phyloP scores from a whole-genome alignment of 2,329 filamentous ascomycete species.

The Phaeophleospora eucalypticola region DNA sequence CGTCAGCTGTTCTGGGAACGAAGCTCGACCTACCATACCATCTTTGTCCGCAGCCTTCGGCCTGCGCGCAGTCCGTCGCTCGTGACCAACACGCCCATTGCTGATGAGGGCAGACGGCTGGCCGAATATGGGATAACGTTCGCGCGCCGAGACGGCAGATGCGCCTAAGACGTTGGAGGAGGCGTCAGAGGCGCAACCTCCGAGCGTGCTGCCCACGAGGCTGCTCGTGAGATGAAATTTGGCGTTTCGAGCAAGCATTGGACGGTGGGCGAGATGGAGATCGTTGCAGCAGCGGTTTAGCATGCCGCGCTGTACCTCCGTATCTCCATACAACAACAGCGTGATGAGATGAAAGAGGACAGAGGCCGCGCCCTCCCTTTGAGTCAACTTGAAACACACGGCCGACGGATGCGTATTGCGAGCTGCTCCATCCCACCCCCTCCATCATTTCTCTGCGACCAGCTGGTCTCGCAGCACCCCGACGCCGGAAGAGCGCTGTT shows the following conservation, averaged over 20 bases:
- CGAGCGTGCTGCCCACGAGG: conserved; percentile 8
- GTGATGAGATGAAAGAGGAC: neutral
- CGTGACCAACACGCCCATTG: no score
- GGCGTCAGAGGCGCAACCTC: no score
- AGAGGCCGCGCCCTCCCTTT: neutral
- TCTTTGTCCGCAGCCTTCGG: no score
- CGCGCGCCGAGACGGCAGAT: no score
- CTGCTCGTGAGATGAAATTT: conserved; percentile 1
- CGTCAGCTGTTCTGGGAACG: no score
- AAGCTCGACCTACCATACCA: no score
- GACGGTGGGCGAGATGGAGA: neutral
- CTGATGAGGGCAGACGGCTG: no score
- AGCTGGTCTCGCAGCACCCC: neutral
- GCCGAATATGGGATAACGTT: no score
- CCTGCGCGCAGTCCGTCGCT: no score
- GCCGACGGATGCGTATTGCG: neutral
- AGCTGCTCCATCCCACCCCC: neutral
- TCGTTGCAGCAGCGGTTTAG: neutral
- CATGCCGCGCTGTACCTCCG: no score
- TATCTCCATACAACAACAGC: no score
- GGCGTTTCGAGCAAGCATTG: conserved; percentile 2
- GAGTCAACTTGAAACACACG: conserved; percentile 3
- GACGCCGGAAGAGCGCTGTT: conserved; percentile 1
- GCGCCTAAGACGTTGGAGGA: no score
- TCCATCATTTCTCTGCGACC: neutral